A percentile compares a stretch with the other conserved stretches of the same genome.
phyloP scores from a whole-genome alignment of 208 protist genomes.

The Balamuthia mandrillaris region DNA sequence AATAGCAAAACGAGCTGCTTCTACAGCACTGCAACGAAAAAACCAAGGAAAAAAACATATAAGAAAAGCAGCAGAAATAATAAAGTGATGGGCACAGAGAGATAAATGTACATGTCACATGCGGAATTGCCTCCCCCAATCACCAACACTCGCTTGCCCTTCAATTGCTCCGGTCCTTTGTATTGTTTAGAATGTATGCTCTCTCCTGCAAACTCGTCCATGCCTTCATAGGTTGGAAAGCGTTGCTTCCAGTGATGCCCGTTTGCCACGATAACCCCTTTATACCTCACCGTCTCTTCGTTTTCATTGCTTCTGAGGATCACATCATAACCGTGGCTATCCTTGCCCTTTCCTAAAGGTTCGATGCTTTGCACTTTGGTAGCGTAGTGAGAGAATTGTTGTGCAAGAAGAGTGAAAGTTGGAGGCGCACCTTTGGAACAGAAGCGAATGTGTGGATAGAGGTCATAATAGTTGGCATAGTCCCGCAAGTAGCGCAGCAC shows the following conservation, averaged over 20 bases:
- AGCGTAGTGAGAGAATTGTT: not conserved
- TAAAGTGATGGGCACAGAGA: not conserved
- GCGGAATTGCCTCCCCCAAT: slow-evolving; percentile 24
- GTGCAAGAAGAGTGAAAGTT: not conserved
- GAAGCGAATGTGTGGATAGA: not conserved
- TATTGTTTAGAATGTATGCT: slow-evolving; percentile 44
- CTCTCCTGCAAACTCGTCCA: slow-evolving; percentile 21
- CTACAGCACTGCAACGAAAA: slow-evolving; percentile 18
- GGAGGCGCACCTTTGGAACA: not conserved
- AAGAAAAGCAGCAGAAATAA: not conserved
- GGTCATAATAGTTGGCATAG: not conserved
- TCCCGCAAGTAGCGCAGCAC: slow-evolving; percentile 5
- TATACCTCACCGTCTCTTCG: slow-evolving; percentile 4
- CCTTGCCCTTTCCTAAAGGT: not conserved
- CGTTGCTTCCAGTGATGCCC: slow-evolving; percentile 42
- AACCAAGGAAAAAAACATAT: not conserved
- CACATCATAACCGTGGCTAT: not conserved
- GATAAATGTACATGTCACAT: slow-evolving; percentile 12
- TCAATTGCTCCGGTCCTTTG: slow-evolving; percentile 20
- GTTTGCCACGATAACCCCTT: slow-evolving; percentile 14
- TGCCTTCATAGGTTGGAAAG: slow-evolving; percentile 26
- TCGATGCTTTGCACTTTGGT: not conserved
- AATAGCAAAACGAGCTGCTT: not conserved
- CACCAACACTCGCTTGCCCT: slow-evolving; percentile 18
- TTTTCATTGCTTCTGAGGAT: not conserved